Conservation (phyloP, 345 rosid genomes). For the Dipteronia dyeriana region DNA sequence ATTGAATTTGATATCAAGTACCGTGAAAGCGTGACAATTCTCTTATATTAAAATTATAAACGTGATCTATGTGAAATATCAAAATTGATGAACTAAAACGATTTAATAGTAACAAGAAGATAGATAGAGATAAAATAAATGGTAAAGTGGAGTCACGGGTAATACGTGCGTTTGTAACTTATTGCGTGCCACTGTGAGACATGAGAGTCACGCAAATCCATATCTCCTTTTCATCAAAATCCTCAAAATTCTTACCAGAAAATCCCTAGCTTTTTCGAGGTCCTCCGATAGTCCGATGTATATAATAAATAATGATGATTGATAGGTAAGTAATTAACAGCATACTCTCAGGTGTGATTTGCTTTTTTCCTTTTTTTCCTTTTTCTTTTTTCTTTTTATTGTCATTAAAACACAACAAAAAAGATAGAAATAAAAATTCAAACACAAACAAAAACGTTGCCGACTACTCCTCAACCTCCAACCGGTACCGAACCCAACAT, state of each 20-base stretch:
- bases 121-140: background rate
- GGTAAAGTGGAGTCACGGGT: conserved; percentile 17
- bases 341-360: background rate
- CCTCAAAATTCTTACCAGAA: background rate
- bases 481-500: conserved; percentile 19
- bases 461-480: conserved; percentile 40
- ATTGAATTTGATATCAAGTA: no score
- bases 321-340: background rate
- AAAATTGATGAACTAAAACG: no score
- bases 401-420: no score
- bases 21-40: no score
- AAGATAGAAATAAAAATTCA: background rate
- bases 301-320: no score
- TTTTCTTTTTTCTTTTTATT: no score
- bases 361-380: no score
- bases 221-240: conserved; percentile 14
- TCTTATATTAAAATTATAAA: no score
- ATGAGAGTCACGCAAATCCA: conserved; percentile 32
- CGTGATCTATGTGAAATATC: background rate
- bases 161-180: conserved; percentile 13
- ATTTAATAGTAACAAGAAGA: background rate
- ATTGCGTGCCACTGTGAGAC: conserved; percentile 19
- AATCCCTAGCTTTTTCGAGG: background rate
- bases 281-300: no score
- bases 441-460: conserved; percentile 28